A percentile compares a stretch with the other conserved stretches of the same genome.
These are phyloP conservation scores for Paxillus rubicundulus DNA, from an alignment of 768 basidiomycete species.

Conservation along the genomic window DNA sequence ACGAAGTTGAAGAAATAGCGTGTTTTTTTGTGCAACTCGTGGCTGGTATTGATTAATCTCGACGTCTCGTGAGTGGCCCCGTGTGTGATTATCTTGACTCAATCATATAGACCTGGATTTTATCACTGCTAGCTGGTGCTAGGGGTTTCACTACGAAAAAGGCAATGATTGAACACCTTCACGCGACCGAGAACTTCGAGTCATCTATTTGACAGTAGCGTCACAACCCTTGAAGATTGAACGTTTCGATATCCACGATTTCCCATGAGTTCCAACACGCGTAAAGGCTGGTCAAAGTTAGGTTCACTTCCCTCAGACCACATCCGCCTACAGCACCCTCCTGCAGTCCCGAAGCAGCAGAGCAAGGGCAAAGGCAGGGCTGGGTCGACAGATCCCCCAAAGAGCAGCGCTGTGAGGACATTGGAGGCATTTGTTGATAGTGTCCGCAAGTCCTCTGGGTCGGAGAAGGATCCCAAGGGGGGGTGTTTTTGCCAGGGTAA, in stretches of 20 bases:
- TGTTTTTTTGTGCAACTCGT: too few species aligned
- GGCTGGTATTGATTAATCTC: too few species aligned
- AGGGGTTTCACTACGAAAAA: too few species aligned
- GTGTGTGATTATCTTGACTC: too few species aligned
- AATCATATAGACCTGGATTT: too few species aligned
- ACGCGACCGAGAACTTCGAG: neutral
- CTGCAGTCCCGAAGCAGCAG: slow-evolving; percentile 20
- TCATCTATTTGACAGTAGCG: neutral
- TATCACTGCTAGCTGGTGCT: too few species aligned
- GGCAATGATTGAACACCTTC: too few species aligned
- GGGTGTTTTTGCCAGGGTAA: slow-evolving; percentile 72
- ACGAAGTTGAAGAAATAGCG: neutral
- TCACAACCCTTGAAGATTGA: too few species aligned
- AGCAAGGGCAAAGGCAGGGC: slow-evolving; percentile 35
- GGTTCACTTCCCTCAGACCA: slow-evolving; percentile 59
- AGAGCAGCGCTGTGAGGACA: slow-evolving; percentile 46
- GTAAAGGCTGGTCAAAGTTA: slow-evolving; percentile 23
- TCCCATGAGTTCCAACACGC: too few species aligned
- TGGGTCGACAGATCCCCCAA: slow-evolving; percentile 34
- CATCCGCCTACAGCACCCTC: slow-evolving; percentile 35
- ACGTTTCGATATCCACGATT: too few species aligned
- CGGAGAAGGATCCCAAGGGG: slow-evolving; percentile 51
- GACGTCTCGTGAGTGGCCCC: too few species aligned
- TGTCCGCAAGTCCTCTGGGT: slow-evolving; percentile 34
- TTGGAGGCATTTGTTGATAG: slow-evolving; percentile 49